Percentiles rank a stretch among this genome's conserved stretches.
phyloP scores from a whole-genome alignment of 306 rosid genomes.

The Citrullus mucosospermus region DNA sequence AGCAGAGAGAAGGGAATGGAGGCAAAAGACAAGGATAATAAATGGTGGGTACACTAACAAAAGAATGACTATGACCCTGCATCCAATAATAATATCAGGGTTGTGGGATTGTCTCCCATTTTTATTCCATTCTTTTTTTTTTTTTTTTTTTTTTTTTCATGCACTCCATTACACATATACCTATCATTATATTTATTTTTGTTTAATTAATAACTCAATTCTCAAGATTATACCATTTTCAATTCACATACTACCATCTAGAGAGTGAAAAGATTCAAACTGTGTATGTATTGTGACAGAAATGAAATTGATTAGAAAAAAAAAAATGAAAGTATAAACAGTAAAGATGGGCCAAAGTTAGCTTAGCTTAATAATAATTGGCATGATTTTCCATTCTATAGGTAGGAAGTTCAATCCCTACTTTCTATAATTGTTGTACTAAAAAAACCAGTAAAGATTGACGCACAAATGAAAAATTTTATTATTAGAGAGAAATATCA shows the following conservation, averaged over 20 bases:
- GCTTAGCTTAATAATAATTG: too few species aligned
- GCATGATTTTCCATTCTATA: too few species aligned
- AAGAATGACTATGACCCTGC: slow-evolving; percentile 83
- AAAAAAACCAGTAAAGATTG: too few species aligned
- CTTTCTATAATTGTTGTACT: too few species aligned
- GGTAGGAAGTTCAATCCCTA: too few species aligned
- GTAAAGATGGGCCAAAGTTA: too few species aligned
- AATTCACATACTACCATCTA: neutral
- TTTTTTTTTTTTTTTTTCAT: slow-evolving; percentile 7
- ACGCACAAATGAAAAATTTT: too few species aligned
- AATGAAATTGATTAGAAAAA: too few species aligned
- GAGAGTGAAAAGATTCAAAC: neutral
- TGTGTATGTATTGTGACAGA: too few species aligned
- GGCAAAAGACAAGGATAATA: slow-evolving; percentile 89
- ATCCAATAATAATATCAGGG: slow-evolving; percentile 60
- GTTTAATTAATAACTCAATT: neutral
- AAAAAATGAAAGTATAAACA: too few species aligned
- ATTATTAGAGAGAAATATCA: too few species aligned
- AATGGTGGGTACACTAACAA: slow-evolving; percentile 73
- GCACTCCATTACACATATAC: slow-evolving; percentile 6
- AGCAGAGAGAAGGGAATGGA: slow-evolving; percentile 36
- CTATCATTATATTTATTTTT: neutral
- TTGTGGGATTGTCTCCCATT: slow-evolving; percentile 51
- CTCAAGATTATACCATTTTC: neutral
- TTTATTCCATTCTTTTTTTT: slow-evolving; percentile 26